These are phyloP conservation scores for Arxiozyma heterogenica DNA, from an alignment of 1,139 yeast species.

Conservation along the genomic window DNA sequence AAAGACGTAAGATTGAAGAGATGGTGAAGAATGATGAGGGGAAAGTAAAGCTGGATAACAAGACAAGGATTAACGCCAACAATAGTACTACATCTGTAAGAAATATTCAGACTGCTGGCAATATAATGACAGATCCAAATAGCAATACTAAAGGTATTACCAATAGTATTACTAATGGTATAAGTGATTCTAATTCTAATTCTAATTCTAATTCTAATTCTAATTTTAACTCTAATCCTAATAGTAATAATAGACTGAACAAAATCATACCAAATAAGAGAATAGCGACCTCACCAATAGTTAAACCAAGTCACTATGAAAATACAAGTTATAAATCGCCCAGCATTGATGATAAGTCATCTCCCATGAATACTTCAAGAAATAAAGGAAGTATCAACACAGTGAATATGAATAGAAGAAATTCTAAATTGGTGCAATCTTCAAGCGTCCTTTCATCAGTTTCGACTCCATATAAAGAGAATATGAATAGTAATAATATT, in stretches of 20 bases:
- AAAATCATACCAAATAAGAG: conserved; percentile 3
- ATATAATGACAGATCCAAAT: conserved; percentile 9
- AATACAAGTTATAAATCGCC: no score
- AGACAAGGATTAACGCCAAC: no score
- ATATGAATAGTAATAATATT: no score
- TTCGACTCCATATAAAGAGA: no score
- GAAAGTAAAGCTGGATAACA: not conserved
- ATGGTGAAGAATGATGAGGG: conserved; percentile 14
- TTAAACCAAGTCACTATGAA: not conserved
- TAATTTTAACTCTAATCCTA: no score
- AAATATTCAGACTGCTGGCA: no score
- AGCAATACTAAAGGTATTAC: not conserved
- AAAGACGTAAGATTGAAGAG: conserved; percentile 62
- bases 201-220: no score
- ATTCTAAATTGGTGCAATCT: not conserved
- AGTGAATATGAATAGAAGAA: not conserved
- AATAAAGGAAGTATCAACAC: no score
- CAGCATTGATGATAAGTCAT: no score
- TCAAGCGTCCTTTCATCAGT: not conserved
- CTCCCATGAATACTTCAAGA: no score
- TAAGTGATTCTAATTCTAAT: no score
- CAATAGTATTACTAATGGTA: not conserved
- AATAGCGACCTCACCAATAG: conserved; percentile 10
- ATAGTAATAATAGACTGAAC: not conserved
- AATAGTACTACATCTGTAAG: no score